A percentile compares a stretch with the other conserved stretches of the same genome.
phyloP scores from a whole-genome alignment of 2,329 filamentous ascomycete species.

The Elsinoe perseae region DNA sequence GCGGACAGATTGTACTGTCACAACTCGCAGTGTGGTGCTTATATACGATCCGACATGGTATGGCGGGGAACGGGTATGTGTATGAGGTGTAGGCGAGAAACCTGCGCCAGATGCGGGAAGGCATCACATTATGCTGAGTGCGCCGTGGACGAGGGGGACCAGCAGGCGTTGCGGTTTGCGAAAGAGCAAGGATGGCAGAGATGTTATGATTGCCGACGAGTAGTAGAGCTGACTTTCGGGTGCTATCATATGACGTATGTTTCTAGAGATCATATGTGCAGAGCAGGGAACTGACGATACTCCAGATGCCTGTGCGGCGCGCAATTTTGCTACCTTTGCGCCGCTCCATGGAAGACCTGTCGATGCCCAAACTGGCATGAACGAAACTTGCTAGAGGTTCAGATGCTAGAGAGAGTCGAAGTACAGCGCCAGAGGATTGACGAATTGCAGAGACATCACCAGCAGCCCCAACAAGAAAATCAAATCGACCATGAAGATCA shows the following conservation, averaged over 20 bases:
- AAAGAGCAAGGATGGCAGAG: constrained; percentile 44
- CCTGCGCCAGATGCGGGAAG: constrained; percentile 48
- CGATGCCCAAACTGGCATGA: constrained; percentile 22
- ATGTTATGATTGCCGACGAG: constrained; percentile 39
- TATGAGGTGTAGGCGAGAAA: constrained; percentile 24
- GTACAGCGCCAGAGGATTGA: not conserved
- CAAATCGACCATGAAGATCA: too few relatives aligned
- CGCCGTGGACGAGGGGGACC: constrained; percentile 36
- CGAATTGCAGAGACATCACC: too few relatives aligned
- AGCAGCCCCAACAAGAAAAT: too few relatives aligned
- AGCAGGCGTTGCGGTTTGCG: constrained; percentile 38
- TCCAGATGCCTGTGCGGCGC: not conserved
- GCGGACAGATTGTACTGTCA: constrained; percentile 47
- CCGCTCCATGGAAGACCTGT: constrained; percentile 24
- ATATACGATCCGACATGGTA: too few relatives aligned
- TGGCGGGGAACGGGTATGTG: not conserved
- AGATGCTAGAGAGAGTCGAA: not conserved
- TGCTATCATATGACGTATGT: constrained; percentile 53
- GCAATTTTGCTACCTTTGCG: not conserved
- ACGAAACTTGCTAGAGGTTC: constrained; percentile 15
- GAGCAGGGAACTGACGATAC: not conserved
- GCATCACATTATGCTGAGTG: constrained; percentile 42
- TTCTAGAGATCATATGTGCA: not conserved
- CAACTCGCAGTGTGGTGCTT: constrained; percentile 5
- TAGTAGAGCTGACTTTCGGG: constrained; percentile 46